These are phyloP conservation scores for Epichloe baconii DNA, from an alignment of 2,329 filamentous ascomycete genomes.

Conservation along the genomic window DNA sequence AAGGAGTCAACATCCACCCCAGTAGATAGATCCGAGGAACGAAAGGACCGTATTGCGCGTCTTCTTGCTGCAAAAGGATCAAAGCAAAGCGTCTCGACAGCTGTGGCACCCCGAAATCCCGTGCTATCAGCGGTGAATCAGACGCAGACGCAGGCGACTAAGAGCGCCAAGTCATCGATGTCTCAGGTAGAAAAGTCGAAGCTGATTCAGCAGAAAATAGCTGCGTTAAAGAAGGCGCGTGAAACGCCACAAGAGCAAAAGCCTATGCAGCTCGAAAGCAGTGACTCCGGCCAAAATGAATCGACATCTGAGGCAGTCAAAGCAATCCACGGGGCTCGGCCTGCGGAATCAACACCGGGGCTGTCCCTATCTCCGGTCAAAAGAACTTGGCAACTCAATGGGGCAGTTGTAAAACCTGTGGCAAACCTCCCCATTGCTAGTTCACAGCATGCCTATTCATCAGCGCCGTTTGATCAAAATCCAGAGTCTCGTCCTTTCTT, in stretches of 20 bases:
- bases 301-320: neutral
- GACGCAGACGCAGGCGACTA: slow-evolving; percentile 2
- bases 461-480: slow-evolving; percentile 37
- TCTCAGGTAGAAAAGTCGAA: slow-evolving; percentile 54
- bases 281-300: neutral
- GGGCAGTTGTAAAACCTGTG: slow-evolving; percentile 22
- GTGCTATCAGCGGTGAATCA: slow-evolving; percentile 2
- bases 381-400: slow-evolving; percentile 8
- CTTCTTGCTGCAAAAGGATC: slow-evolving; percentile 60
- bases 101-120: slow-evolving; percentile 4
- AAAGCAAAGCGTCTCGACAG: slow-evolving; percentile 24
- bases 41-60: slow-evolving; percentile 65
- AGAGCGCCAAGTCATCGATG: slow-evolving; percentile 15
- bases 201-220: slow-evolving; percentile 64
- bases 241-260: slow-evolving; percentile 21
- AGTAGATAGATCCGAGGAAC: slow-evolving; percentile 39
- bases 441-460: slow-evolving; percentile 20
- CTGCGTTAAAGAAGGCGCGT: slow-evolving; percentile 52
- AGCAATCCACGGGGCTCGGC: neutral
- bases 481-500: slow-evolving; percentile 52
- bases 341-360: slow-evolving; percentile 18
- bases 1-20: neutral
- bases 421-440: slow-evolving; percentile 60
- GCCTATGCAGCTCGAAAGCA: neutral
- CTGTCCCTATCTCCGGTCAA: slow-evolving; percentile 20